A percentile compares a stretch with the other conserved stretches of the same genome.
phyloP scores from a whole-genome alignment of 2,329 filamentous ascomycete species.

The Colletotrichum melonis region DNA sequence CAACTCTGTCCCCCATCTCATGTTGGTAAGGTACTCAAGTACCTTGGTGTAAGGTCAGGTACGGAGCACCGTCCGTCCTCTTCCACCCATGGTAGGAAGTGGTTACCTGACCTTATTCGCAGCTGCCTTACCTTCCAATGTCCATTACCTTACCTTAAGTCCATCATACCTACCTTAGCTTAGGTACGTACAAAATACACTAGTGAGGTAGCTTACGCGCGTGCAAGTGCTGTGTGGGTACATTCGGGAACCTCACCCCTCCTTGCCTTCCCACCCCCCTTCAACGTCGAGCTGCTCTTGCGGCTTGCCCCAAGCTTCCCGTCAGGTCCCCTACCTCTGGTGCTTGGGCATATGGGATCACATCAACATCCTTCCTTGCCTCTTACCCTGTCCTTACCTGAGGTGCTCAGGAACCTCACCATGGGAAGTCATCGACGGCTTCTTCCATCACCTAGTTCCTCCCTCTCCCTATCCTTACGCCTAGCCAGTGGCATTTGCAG shows the following conservation, averaged over 20 bases:
- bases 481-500: neutral
- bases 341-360: neutral
- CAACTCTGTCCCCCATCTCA: neutral
- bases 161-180: neutral
- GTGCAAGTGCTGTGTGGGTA: neutral
- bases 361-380: neutral
- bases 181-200: neutral
- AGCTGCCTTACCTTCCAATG: neutral
- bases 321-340: constrained; percentile 1
- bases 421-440: neutral
- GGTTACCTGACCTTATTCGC: neutral
- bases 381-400: neutral
- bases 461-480: neutral
- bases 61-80: no score
- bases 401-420: neutral
- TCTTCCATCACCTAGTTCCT: neutral
- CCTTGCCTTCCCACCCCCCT: neutral
- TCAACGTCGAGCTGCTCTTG: neutral
- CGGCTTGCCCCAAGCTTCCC: constrained; percentile 14
- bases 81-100: neutral
- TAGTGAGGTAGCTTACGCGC: neutral
- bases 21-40: neutral
- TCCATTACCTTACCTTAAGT: neutral
- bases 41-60: neutral
- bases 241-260: neutral